Percentiles rank a stretch among this genome's conserved stretches.
phyloP scores from a whole-genome alignment of 2,329 filamentous ascomycete species.

The Elsinoe fawcettii region DNA sequence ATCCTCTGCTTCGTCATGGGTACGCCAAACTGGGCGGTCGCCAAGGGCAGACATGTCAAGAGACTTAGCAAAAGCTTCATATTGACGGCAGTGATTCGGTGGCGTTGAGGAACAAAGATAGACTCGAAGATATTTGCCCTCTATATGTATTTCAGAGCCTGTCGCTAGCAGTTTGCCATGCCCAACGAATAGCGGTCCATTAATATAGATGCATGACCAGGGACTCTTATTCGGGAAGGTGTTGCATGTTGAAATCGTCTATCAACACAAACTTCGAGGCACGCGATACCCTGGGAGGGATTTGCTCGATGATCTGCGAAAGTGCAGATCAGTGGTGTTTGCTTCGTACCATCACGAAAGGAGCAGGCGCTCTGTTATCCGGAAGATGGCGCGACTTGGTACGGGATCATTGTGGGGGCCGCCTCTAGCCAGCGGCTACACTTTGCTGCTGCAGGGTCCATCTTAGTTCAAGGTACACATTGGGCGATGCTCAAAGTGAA shows the following conservation, averaged over 20 bases:
- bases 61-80: slow-evolving; percentile 13
- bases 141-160: background rate
- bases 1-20: slow-evolving; percentile 6
- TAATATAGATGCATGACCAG: slow-evolving; percentile 9
- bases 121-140: background rate
- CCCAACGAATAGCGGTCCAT: background rate
- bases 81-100: background rate
- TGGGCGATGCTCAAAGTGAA: too few relatives aligned
- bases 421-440: background rate
- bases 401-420: slow-evolving; percentile 6
- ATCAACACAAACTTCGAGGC: background rate
- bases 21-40: slow-evolving; percentile 4
- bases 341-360: slow-evolving; percentile 9
- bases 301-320: background rate
- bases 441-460: too few relatives aligned
- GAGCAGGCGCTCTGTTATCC: background rate
- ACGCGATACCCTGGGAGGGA: background rate
- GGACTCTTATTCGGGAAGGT: slow-evolving; percentile 8
- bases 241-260: background rate
- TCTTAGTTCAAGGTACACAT: too few relatives aligned
- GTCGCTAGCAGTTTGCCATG: background rate
- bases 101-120: background rate
- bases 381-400: background rate
- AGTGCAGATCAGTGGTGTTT: slow-evolving; percentile 10
- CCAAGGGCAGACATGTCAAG: slow-evolving; percentile 12